Base-by-base conservation (phyloP, 1,284 basidiomycete species). In the Cystobasidiaceae sp. region DNA sequence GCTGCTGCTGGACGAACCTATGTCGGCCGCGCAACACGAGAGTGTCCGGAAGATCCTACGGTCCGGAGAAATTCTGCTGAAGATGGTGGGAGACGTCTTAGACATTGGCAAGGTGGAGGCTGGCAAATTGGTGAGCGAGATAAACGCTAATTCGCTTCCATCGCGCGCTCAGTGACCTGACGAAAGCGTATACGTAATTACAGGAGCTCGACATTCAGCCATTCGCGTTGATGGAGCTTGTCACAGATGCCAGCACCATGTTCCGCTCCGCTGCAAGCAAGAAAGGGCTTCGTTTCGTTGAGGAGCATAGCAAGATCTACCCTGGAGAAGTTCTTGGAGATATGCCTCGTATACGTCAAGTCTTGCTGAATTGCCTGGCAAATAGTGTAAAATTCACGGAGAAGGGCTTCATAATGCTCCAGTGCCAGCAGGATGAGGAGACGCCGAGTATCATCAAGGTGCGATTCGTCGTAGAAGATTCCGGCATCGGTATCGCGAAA, bases 31-130 rank as follows among this genome's bases (percentile, higher is more conserved):
- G 21, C 30, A 68, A 49, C 61, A 57, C 57, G 27, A 63, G 3
- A 44, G 57, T 15, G 51, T 71, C 32, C 37, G 64, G 30, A 70
- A 72, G 61, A 67, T 69, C 41, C n/a, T 71, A 27, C 66, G 69
- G 2, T 68, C 69, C 0, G 69, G 70, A 11, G 71, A 72, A 23
- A 69, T 70, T 9, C 51, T 72, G 1, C 68, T 72, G 3, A 67
- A 72, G 39, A 61, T 72, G 59, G 63, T 72, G 13, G 70, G 70
- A 2, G 59, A 67, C 27, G 70, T 72, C 0, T 68, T 72, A 9
- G 77, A 78, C 65, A 74, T 78, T 50, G 72, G 72, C 55, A 78
- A 78, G 66, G 74, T 77, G 41, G 77, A 78, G 66, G 72, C 75
- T 3, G 76, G 76, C 51, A 75, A 77, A 70, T 72, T 78, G 52